phyloP scores from a whole-genome alignment of 768 basidiomycete species.

The Trametes elegans region DNA sequence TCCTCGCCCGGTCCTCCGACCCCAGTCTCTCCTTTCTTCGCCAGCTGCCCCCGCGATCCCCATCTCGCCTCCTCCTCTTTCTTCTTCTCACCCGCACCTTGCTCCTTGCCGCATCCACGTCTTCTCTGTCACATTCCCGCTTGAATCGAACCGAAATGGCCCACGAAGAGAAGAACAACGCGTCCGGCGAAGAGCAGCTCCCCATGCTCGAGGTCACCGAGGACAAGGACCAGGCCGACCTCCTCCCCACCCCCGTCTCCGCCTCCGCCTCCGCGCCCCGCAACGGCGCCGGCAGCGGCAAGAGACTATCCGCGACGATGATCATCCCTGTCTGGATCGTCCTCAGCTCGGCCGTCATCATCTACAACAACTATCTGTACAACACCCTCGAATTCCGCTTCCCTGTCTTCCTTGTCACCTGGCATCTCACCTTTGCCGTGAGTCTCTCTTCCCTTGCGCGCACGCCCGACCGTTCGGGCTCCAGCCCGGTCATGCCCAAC shows the following conservation, averaged over 20 bases:
- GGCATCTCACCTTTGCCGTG: conserved; percentile 69
- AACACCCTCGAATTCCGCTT: conserved; percentile 80
- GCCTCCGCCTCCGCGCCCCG: conserved; percentile 37
- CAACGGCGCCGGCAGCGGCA: conserved; percentile 31
- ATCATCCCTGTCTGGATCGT: conserved; percentile 94
- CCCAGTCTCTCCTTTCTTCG: conserved; percentile 19
- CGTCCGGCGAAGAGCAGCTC: conserved; percentile 10
- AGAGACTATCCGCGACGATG: conserved; percentile 57
- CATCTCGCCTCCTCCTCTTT: background rate
- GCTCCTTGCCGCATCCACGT: background rate
- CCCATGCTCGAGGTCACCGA: conserved; percentile 29
- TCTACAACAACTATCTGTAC: conserved; percentile 94
- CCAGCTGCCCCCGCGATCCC: background rate
- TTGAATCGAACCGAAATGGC: background rate
- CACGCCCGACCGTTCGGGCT: background rate
- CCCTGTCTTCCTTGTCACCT: conserved; percentile 93
- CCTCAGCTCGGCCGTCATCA: conserved; percentile 86
- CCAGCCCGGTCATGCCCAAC: background rate
- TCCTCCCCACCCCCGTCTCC: conserved; percentile 61
- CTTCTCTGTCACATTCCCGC: background rate
- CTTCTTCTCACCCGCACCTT: background rate
- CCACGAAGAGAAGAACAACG: conserved; percentile 10
- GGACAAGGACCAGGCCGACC: conserved; percentile 20
- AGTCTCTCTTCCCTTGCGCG: conserved; percentile 23
- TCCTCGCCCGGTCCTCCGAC: conserved; percentile 8